Conservation (phyloP, 1,139 yeast genomes). For the Pichia norvegensis region DNA sequence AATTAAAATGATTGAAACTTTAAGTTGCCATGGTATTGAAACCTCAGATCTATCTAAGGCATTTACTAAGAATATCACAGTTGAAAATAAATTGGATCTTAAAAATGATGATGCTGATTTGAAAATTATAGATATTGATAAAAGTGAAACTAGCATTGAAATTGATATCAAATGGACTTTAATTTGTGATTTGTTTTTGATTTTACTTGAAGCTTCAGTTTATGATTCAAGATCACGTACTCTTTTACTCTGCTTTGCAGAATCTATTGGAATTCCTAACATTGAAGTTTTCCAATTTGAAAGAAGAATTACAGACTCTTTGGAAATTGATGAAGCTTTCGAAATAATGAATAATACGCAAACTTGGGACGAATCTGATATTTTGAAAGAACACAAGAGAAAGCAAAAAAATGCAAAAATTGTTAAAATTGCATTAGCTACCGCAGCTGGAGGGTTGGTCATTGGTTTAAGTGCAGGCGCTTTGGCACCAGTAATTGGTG, state of each 20-base stretch:
- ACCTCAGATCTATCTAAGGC: slow-evolving; percentile 54
- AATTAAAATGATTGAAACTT: slow-evolving; percentile 76
- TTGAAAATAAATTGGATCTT: slow-evolving; percentile 17
- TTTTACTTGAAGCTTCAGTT: slow-evolving; percentile 72
- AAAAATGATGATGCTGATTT: slow-evolving; percentile 7
- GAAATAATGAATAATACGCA: slow-evolving; percentile 35
- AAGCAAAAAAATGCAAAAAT: slow-evolving; percentile 59
- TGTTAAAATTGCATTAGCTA: slow-evolving; percentile 89
- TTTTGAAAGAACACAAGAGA: slow-evolving; percentile 59
- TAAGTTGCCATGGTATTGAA: slow-evolving; percentile 77
- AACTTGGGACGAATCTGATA: slow-evolving; percentile 62
- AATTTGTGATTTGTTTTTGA: slow-evolving; percentile 78
- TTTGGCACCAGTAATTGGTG: slow-evolving; percentile 96
- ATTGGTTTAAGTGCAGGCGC: slow-evolving; percentile 93
- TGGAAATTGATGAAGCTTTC: slow-evolving; percentile 48
- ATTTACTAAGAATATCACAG: slow-evolving; percentile 33
- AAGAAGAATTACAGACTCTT: slow-evolving; percentile 77
- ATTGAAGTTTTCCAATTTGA: slow-evolving; percentile 84
- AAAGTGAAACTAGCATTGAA: slow-evolving; percentile 30
- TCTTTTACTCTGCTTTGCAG: slow-evolving; percentile 59
- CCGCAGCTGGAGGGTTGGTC: slow-evolving; percentile 94
- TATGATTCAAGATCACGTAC: slow-evolving; percentile 88
- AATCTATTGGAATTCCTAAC: slow-evolving; percentile 45
- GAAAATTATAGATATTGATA: slow-evolving; percentile 13
- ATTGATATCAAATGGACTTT: slow-evolving; percentile 90